Evolutionary conservation across 2,329 filamentous ascomycete species (phyloP), one percentile per base, ranked within the genome.

Genomic region (Albifimbria verrucaria): DNA sequence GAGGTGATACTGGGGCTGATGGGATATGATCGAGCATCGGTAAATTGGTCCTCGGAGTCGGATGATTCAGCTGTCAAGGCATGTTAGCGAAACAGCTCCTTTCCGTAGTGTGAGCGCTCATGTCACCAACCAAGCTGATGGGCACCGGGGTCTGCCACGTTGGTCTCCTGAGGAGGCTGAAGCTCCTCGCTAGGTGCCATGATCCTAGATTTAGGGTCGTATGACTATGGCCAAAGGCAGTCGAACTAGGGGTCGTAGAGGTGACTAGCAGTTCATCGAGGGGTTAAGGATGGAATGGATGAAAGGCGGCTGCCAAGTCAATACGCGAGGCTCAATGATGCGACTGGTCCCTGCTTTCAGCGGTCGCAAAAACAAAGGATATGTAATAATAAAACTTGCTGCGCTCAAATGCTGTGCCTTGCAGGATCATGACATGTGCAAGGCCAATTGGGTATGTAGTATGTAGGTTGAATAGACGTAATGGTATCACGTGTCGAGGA

Each of bases 1-100:
- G 80, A 80, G 56, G 65, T 68, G 41, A 68, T 62, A 6, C 68
- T 70, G 9, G 71, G 74, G 65, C 69, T 80, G 59, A 62, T 69
- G 53, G 65, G 74, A 52, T 69, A 77, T 28, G 83, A 85, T 51
- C 81, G 81, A 28, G 85, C 85, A 65, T 88, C 85, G 49, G 82
- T 87, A 68, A 86, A 88, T 70, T 88, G 85, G 59, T 88, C 85
- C 45, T 88, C 85, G 24, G 83, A 86, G 57, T 87, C 85, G 48
- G 84, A 86, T 25, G 74, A 75, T 55, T 80, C 80, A 71, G 67
- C 68, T 68, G 43, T 32, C 21, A n/a, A n/a, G 22, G 32, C 26
- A 50, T 49, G 60, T 71, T 57, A 72, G 66, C 52, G 56, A 44
- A 22, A 17, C 24, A 25, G 18, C 11, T 20, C 43, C 23, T 42